A percentile compares a stretch with the other conserved stretches of the same genome.
Evolutionary conservation across 2,329 filamentous ascomycete species (phyloP).

Genomic region (Torrubiella hemipterigena): DNA sequence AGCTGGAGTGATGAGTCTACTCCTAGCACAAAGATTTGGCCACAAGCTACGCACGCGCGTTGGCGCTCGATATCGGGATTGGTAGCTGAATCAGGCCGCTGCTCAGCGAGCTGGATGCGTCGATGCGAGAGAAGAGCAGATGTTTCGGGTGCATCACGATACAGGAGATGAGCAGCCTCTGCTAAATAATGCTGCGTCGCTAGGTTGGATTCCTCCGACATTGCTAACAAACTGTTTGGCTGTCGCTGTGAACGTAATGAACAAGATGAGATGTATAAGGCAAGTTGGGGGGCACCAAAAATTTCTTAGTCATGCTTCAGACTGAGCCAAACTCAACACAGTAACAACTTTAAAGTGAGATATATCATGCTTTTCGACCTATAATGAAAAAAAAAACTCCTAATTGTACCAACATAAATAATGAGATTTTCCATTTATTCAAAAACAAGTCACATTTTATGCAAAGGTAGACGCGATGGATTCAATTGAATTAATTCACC

Average conservation of each 20-base stretch:
- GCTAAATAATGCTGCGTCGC: constrained; percentile 44
- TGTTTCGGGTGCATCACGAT: constrained; percentile 37
- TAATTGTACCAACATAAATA: too few relatives aligned
- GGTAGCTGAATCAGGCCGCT: constrained; percentile 28
- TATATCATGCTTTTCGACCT: too few relatives aligned
- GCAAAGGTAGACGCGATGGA: too few relatives aligned
- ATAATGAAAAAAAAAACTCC: too few relatives aligned
- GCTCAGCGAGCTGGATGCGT: constrained; percentile 34
- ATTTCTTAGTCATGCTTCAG: too few relatives aligned
- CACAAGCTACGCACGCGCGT: constrained; percentile 46
- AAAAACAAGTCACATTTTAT: background rate
- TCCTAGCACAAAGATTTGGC: constrained; percentile 46
- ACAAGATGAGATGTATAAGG: background rate
- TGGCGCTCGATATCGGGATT: constrained; percentile 40
- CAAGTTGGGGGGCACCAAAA: background rate
- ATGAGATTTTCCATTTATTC: too few relatives aligned
- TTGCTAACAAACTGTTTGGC: too few relatives aligned
- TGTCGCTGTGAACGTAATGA: too few relatives aligned
- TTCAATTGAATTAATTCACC: too few relatives aligned
- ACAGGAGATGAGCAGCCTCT: constrained; percentile 47
- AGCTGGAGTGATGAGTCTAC: constrained; percentile 28
- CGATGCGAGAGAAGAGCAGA: constrained; percentile 49
- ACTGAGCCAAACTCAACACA: too few relatives aligned
- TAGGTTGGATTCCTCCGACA: too few relatives aligned
- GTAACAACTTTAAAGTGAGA: too few relatives aligned